Base-by-base conservation (phyloP, 2,329 filamentous ascomycete species). In the Hypoxylon sp. region DNA sequence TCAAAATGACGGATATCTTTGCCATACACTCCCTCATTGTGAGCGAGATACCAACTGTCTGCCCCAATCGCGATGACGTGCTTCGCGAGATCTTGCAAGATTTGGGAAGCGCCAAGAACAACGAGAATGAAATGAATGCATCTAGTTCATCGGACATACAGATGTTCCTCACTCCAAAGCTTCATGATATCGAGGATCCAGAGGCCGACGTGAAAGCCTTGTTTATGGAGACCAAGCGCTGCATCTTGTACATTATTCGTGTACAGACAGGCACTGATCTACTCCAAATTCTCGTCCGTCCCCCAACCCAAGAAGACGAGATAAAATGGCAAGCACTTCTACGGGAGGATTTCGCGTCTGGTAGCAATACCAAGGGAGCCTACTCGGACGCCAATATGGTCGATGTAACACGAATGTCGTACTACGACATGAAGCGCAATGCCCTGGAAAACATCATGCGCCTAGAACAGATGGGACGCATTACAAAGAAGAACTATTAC, bases 141-240 rank as follows among this genome's bases (percentile, higher is more conserved):
- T 92, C 95, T 5, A 93, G 93, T 68, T 91, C 93, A 1, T 91
- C 91, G 0, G 94, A 98, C 79, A 97, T 98, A 67, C 94, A 93
- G 66, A 90, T 98, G 84, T 97, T 93, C 65, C 83, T 98, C 46
- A 96, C 92, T 48, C 93, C 94, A 38, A 97, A 96, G 79, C 88
- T 97, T 58, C 93, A 97, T 76, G 92, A 97, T 74, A 84, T 94
- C 67, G 93, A 97, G 75, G 96, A 99, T 77, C 95, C 96, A 3
- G 95, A 98, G 76, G 93, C 94, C 3, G 92, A 96, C 66, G 86
- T 96, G 69, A 98, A 98, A 81, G 87, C 94, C 1, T 86, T 99
- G 2, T 98, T 98, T 79, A 98, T 98, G 90, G 96, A 98, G 81
- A 98, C 96, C 2, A 99, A 99, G 82, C 90, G 96, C 74, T 97